Evolutionary conservation across 352 stramenopile genomes (phyloP), one percentile per base, ranked within the genome.

Genomic region (Pythium phragmiticola): DNA sequence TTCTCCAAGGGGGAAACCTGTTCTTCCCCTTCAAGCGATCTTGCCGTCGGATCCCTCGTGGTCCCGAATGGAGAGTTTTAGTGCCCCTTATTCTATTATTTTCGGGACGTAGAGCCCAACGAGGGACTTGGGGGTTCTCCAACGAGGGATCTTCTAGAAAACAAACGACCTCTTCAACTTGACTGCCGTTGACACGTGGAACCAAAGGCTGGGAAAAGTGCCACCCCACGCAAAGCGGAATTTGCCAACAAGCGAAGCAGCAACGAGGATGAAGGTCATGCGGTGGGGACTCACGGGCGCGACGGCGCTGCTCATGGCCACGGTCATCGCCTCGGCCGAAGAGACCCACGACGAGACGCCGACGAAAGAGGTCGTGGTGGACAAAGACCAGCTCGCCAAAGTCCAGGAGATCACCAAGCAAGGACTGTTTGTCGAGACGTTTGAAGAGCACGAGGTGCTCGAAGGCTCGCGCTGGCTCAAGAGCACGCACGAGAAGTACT

Each of bases 401-500:
- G 69, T 85, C 56, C 65, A 80, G 57, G 78, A 83, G 61, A 64
- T 91, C 46, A 63, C 70, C 14, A 75, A 87, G 52, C 66, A 79
- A 42, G 82, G 70, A 7, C 66, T 91, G 21, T 84, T 94, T 55
- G 80, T 84, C n/a, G 84, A 94, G 69, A 94, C 79, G 47, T 94
- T 94, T 67, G 84, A 91, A 47, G 59, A 69, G 43, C 68, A 78
- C 17, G 71, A 87, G 50, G 46, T 73, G 30, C 74, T 92, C 21
- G 81, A 90, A 57, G 80, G 73, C 42, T 75, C 70, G 55, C 84
- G 84, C 65, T 95, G 87, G 87, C 77, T 95, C 65, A 90, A 90
- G 73, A 95, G 87, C 72, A 70, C 69, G 13, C 75, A 90, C 60
- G 80, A 92, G 43, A 95, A 94, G 65, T 95, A 95, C 70, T 60